Evolutionary conservation across 176 grass and related monocot genomes (phyloP).

Genomic region (Musa acuminata): DNA sequence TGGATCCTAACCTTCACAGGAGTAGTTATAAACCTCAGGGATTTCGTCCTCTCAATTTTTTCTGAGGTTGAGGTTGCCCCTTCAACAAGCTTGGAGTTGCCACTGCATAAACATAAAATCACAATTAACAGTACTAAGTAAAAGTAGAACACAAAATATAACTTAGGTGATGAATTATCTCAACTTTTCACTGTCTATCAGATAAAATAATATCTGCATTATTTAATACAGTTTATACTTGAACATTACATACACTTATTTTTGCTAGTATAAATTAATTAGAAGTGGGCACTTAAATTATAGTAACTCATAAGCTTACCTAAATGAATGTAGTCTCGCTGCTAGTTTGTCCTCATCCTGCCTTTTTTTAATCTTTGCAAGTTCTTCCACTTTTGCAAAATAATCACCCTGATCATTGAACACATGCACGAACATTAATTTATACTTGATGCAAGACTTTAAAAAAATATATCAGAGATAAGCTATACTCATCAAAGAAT

Average conservation of each 20-base stretch:
- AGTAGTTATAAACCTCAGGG: slow-evolving; percentile 46
- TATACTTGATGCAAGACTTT: background rate
- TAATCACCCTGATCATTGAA: slow-evolving; percentile 51
- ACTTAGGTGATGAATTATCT: background rate
- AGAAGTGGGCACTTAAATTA: background rate
- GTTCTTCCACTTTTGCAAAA: slow-evolving; percentile 58
- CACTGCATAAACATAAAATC: slow-evolving; percentile 43
- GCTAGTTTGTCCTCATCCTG: slow-evolving; percentile 81
- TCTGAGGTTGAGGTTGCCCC: slow-evolving; percentile 28
- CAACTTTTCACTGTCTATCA: no score
- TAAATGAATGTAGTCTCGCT: slow-evolving; percentile 74
- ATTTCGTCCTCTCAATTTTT: slow-evolving; percentile 57
- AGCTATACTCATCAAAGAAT: background rate
- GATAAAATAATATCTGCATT: no score
- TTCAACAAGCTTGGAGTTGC: slow-evolving; percentile 36
- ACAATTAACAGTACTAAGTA: background rate
- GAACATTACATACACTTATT: background rate
- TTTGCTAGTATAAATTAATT: background rate
- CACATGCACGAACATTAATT: background rate
- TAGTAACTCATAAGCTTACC: slow-evolving; percentile 26
- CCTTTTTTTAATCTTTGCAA: slow-evolving; percentile 59
- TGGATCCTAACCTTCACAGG: slow-evolving; percentile 48
- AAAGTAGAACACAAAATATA: background rate
- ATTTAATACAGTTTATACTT: no score
- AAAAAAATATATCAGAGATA: background rate